These are phyloP conservation scores for Quercus tomentella DNA, from an alignment of 331 rosid species.

Conservation along the genomic window DNA sequence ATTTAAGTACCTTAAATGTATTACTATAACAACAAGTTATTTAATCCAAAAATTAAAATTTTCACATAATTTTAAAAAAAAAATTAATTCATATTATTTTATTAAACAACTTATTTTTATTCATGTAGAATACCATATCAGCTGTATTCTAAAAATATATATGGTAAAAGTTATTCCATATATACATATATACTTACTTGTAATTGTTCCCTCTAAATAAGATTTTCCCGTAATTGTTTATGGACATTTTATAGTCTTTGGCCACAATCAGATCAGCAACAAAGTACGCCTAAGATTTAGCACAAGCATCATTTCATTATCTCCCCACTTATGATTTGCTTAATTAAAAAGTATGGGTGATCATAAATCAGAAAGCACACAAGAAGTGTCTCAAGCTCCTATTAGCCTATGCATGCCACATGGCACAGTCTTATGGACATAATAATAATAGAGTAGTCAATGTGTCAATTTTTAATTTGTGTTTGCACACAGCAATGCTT, in stretches of 20 bases:
- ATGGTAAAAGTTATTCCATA: too few species aligned
- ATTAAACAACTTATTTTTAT: too few species aligned
- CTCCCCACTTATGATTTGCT: background rate
- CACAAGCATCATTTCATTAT: background rate
- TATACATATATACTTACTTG: background rate
- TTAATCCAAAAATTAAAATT: too few species aligned
- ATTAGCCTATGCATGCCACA: background rate
- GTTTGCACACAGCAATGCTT: constrained; percentile 1
- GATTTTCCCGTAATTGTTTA: background rate
- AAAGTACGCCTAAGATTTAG: background rate
- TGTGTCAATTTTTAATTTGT: background rate
- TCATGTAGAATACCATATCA: too few species aligned
- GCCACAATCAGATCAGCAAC: background rate
- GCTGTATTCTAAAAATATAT: too few species aligned
- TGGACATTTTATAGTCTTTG: background rate
- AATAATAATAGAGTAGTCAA: background rate
- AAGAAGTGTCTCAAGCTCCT: background rate
- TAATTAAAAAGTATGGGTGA: background rate
- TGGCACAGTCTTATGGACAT: background rate
- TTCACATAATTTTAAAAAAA: too few species aligned
- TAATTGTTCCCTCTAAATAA: background rate
- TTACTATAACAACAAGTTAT: too few species aligned
- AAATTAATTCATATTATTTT: too few species aligned
- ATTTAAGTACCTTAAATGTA: too few species aligned
- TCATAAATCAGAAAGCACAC: background rate